A percentile compares a stretch with the other conserved stretches of the same genome.
Evolutionary conservation across 768 basidiomycete species (phyloP).

Genomic region (Symmetrospora coprosmae): DNA sequence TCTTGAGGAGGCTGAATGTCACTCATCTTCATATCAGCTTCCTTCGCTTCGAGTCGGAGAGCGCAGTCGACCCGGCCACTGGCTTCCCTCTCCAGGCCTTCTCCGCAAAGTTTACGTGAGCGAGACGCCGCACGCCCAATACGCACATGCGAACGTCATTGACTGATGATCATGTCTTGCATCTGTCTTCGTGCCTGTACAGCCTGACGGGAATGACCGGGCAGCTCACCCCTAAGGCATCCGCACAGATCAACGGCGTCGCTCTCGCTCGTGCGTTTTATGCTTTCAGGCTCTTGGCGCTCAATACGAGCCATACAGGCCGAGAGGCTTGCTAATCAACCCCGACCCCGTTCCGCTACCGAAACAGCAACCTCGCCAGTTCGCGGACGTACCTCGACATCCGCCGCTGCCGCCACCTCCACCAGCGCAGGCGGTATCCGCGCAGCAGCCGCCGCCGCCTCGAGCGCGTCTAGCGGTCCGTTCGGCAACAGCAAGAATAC

Average conservation of each 20-base stretch:
- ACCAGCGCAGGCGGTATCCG: too few species aligned
- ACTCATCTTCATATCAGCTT: background rate
- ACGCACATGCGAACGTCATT: background rate
- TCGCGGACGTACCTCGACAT: too few species aligned
- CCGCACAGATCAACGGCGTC: background rate
- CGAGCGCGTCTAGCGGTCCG: too few species aligned
- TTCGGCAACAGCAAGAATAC: too few species aligned
- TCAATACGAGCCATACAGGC: too few species aligned
- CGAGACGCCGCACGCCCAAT: background rate
- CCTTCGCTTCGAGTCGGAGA: constrained; percentile 4
- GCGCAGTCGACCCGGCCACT: constrained; percentile 6
- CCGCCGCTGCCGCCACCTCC: too few species aligned
- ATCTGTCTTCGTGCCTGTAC: background rate
- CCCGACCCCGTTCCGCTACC: too few species aligned
- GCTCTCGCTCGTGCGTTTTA: background rate
- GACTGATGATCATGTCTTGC: background rate
- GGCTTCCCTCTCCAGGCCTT: constrained; percentile 19
- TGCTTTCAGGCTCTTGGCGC: too few species aligned
- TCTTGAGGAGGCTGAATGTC: background rate
- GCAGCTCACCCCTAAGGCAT: background rate
- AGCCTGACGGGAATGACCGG: constrained; percentile 16
- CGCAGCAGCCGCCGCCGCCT: too few species aligned
- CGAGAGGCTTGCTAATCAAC: too few species aligned
- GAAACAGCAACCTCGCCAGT: too few species aligned
- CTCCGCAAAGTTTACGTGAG: constrained; percentile 18